Evolutionary conservation across 345 rosid species (phyloP), one percentile per base, ranked within the genome.

Genomic region (Salix exigua): DNA sequence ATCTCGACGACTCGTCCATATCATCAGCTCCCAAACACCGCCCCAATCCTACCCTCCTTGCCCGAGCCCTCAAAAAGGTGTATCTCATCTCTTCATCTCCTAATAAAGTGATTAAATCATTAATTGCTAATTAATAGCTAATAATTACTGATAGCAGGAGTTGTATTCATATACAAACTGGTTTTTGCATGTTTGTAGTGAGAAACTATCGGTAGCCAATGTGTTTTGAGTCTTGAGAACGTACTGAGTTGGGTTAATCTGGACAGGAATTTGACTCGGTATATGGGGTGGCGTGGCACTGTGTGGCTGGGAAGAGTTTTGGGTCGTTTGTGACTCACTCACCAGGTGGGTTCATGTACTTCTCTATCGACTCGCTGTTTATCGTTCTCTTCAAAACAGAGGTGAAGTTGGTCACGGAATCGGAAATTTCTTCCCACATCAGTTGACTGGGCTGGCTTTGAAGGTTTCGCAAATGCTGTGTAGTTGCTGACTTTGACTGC

Each of bases 201-300:
- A 48, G 51, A 1, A 13, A 46, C 16, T 6, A 6, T 38, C 8
- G 9, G 51, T 46, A 50, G 58, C 58, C 23, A 44, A 44, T 44
- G 46, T 42, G 46, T 42, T 42, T 42, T 5, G 55, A 18, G 58
- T 51, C 58, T 18, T 18, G 2, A 51, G 19, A 18, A 51, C 31
- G 31, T 30, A 30, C 58, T 6, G 23, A 51, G 58, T 1, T 51
- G 9, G 58, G 58, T 51, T 53, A 1, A 55, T 16, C 28, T 12
- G 46, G 30, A 48, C 77, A 85, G 87, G 87, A 83, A 64, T 83
- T 86, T 75, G 88, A 86, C 73, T 51, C 74, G 63, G 75, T n/a
- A 25, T 82, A 82, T 62, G 88, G 87, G 11, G 82, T 79, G 55
- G 88, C 88, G 1, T 83, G 88, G 88, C 88, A 86, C 72, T 86